Conservation (phyloP, 306 rosid genomes). For the Vicia faba region DNA sequence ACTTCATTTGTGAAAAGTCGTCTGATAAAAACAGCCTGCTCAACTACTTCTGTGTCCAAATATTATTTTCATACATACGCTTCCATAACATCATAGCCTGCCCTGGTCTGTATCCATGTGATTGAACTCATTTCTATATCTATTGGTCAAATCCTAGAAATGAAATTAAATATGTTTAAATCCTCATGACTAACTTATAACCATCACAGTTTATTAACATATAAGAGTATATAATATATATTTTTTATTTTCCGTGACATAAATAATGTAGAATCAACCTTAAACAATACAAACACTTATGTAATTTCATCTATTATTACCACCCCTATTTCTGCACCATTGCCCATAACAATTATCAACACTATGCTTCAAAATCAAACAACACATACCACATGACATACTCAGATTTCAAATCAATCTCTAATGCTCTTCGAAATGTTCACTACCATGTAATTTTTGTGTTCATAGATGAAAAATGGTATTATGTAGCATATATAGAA, state of each 20-base stretch:
- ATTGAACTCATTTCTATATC: conserved; percentile 79
- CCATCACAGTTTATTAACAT: background rate
- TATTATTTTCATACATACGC: conserved; percentile 73
- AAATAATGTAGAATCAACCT: background rate
- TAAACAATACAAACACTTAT: too few species aligned
- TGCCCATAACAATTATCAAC: too few species aligned
- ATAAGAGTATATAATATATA: background rate
- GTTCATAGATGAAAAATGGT: too few species aligned
- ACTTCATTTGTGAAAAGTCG: conserved; percentile 75
- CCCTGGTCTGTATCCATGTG: conserved; percentile 79
- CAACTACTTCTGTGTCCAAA: conserved; percentile 95
- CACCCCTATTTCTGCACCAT: too few species aligned
- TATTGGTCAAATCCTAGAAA: conserved; percentile 17
- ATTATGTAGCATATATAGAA: too few species aligned
- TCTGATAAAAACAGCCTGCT: conserved; percentile 83
- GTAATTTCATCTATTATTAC: too few species aligned
- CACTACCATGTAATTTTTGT: too few species aligned
- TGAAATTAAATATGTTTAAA: conserved; percentile 1
- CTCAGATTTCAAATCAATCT: too few species aligned
- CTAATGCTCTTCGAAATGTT: too few species aligned
- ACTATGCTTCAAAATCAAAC: too few species aligned
- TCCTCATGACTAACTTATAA: conserved; percentile 13
- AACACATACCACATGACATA: too few species aligned
- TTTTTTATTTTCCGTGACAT: background rate
- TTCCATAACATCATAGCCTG: conserved; percentile 96